Evolutionary conservation across 1,284 basidiomycete species (phyloP).

Genomic region (Ustilago hordei): DNA sequence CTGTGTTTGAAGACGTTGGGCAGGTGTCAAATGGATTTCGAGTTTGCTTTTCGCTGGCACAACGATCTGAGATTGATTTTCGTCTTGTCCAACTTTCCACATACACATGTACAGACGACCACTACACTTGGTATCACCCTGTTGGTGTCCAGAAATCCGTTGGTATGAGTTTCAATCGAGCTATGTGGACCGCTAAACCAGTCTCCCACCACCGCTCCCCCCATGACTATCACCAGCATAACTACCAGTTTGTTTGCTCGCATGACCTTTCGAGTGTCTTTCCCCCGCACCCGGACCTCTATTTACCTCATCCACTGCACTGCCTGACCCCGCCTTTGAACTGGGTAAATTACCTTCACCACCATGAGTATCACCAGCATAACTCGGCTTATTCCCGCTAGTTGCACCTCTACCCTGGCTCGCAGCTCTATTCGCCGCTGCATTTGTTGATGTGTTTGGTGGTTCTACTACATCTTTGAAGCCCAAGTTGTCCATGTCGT

Average conservation of each 20-base stretch:
- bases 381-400: constrained; percentile 12
- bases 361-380: constrained; percentile 32
- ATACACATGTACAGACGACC: background rate
- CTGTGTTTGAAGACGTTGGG: background rate
- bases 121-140: too few relatives aligned
- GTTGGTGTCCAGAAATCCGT: too few relatives aligned
- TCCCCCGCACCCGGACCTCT: constrained; percentile 6
- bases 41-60: background rate
- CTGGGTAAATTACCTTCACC: constrained; percentile 13
- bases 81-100: background rate
- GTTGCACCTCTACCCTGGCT: constrained; percentile 14
- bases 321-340: constrained; percentile 18
- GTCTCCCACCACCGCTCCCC: constrained; percentile 5
- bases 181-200: constrained; percentile 10
- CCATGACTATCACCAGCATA: constrained; percentile 28
- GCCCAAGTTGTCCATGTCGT: constrained; percentile 63
- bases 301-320: constrained; percentile 23
- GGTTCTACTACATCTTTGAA: constrained; percentile 48
- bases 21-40: background rate
- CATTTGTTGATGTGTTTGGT: constrained; percentile 7
- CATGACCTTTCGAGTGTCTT: constrained; percentile 16
- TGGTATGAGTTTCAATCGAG: background rate
- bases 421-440: constrained; percentile 10
- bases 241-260: constrained; percentile 25
- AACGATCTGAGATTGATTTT: too few relatives aligned